These are phyloP conservation scores for Helichrysum umbraculigerum DNA, from an alignment of 129 eudicot species.

Conservation along the genomic window DNA sequence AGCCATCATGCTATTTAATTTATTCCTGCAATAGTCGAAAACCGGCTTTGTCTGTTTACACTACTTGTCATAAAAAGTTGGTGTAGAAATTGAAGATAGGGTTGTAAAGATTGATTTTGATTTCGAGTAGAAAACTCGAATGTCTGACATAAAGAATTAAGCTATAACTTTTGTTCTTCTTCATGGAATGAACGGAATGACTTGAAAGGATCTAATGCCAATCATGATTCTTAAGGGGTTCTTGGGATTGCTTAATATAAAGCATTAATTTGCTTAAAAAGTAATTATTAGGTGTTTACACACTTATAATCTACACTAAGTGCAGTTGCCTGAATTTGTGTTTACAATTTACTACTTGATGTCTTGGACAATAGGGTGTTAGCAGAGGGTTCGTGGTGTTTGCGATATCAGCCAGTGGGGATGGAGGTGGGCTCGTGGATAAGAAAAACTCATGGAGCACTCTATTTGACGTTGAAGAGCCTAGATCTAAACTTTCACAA, in stretches of 20 bases:
- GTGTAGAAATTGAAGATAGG: not conserved
- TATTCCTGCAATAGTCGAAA: too few relatives aligned
- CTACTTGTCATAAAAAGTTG: too few relatives aligned
- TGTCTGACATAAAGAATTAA: not conserved
- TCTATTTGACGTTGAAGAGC: conserved; percentile 83
- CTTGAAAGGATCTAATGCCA: too few relatives aligned
- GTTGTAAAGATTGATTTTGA: not conserved
- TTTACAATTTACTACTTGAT: not conserved
- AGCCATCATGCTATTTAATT: too few relatives aligned
- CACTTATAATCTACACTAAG: too few relatives aligned
- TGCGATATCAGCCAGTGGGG: conserved; percentile 68
- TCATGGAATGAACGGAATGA: not conserved
- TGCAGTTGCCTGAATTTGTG: not conserved
- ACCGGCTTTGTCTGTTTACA: too few relatives aligned
- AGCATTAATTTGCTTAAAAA: too few relatives aligned
- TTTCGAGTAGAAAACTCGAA: not conserved
- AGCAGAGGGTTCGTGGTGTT: conserved; percentile 72
- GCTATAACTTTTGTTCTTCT: not conserved
- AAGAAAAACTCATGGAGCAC: conserved; percentile 73
- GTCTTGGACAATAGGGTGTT: conserved; percentile 48
- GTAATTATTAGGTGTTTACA: too few relatives aligned
- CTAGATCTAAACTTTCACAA: conserved; percentile 58
- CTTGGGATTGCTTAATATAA: too few relatives aligned
- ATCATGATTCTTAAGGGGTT: too few relatives aligned
- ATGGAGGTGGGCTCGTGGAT: conserved; percentile 64